These are phyloP conservation scores for Fomitopsis pulvina DNA, from an alignment of 768 basidiomycete genomes.

Conservation along the genomic window DNA sequence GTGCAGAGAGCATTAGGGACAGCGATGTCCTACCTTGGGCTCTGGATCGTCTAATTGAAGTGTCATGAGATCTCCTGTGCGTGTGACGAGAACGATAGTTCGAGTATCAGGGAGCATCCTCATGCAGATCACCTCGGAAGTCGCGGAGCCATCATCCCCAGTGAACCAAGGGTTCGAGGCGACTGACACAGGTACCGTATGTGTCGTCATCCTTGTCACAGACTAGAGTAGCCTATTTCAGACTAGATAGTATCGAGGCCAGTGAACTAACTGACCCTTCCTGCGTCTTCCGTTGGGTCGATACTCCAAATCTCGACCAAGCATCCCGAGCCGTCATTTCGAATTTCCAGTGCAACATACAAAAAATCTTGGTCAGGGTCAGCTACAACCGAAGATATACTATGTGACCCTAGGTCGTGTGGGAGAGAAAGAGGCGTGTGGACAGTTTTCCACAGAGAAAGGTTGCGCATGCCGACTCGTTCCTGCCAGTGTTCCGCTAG, in stretches of 20 bases:
- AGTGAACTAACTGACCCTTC: no score
- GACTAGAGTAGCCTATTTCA: no score
- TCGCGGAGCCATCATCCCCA: neutral
- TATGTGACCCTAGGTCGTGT: slow-evolving; percentile 4
- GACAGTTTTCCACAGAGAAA: slow-evolving; percentile 4
- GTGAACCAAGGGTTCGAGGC: slow-evolving; percentile 19
- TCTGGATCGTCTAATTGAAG: slow-evolving; percentile 47
- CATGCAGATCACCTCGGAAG: slow-evolving; percentile 51
- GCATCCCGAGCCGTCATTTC: slow-evolving; percentile 40
- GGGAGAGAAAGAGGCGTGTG: slow-evolving; percentile 3
- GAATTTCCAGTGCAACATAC: slow-evolving; percentile 51
- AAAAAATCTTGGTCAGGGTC: slow-evolving; percentile 59
- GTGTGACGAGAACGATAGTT: slow-evolving; percentile 57
- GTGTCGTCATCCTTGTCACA: slow-evolving; percentile 14
- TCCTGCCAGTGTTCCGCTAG: no score
- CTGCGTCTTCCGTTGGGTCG: slow-evolving; percentile 6
- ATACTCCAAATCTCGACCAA: slow-evolving; percentile 54
- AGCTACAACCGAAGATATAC: slow-evolving; percentile 29
- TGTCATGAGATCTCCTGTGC: slow-evolving; percentile 79
- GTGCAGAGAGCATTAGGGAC: neutral
- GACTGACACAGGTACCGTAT: slow-evolving; percentile 9
- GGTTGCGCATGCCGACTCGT: slow-evolving; percentile 16
- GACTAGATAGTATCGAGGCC: no score
- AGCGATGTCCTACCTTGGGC: slow-evolving; percentile 31
- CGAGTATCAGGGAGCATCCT: slow-evolving; percentile 69